Evolutionary conservation across 1,284 basidiomycete genomes (phyloP).

Genomic region (Ganoderma lingzhi): DNA sequence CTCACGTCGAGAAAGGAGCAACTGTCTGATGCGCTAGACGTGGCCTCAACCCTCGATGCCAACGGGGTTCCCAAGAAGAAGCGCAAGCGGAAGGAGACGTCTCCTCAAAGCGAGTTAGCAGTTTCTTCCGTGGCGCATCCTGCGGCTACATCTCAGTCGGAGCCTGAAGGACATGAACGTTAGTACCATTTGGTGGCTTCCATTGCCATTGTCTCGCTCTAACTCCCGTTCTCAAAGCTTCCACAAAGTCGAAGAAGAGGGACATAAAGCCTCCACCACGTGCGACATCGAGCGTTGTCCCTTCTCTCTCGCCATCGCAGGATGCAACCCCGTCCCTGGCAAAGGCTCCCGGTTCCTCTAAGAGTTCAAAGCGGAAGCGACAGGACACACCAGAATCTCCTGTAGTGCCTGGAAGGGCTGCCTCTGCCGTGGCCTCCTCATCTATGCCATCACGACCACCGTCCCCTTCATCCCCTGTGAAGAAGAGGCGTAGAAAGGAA

Average conservation of each 20-base stretch:
- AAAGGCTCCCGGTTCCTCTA: not conserved
- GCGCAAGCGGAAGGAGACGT: conserved; percentile 30
- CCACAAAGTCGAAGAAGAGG: too few relatives aligned
- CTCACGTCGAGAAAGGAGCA: conserved; percentile 3
- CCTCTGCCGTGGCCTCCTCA: not conserved
- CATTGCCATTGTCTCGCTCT: not conserved
- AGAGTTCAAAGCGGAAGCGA: conserved; percentile 28
- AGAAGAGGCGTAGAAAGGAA: conserved; percentile 29
- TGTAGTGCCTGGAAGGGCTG: not conserved
- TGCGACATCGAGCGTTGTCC: not conserved
- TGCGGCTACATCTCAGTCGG: not conserved
- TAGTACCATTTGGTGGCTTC: not conserved
- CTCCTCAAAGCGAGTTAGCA: not conserved
- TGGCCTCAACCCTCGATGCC: conserved; percentile 20
- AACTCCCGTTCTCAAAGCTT: not conserved
- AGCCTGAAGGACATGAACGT: not conserved
- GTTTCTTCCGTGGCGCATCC: not conserved
- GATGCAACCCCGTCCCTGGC: not conserved
- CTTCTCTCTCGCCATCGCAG: not conserved
- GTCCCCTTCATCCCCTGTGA: conserved; percentile 11
- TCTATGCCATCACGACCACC: not conserved
- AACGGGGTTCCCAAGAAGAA: conserved; percentile 38
- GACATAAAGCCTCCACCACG: not conserved
- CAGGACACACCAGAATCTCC: conserved; percentile 15
- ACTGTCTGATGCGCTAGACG: not conserved